These are phyloP conservation scores for Cryphonectria naterciae DNA, from an alignment of 2,329 filamentous ascomycete species.

Conservation along the genomic window DNA sequence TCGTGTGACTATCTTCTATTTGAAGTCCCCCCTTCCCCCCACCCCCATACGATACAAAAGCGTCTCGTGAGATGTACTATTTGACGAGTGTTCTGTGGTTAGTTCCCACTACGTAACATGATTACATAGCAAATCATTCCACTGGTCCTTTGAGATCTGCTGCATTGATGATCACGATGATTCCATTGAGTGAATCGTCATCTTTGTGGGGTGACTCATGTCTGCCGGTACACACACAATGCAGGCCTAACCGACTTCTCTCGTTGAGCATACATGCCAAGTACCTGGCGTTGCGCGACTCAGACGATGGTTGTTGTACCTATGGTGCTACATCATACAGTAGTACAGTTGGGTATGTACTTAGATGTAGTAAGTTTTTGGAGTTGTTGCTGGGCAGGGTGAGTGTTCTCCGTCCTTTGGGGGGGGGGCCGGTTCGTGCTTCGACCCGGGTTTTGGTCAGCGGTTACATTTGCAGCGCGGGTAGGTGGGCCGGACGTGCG, in stretches of 20 bases:
- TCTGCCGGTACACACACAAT: neutral
- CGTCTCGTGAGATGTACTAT: neutral
- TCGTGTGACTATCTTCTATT: neutral
- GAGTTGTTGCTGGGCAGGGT: slow-evolving; percentile 3
- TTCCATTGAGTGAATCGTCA: neutral
- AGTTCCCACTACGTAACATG: neutral
- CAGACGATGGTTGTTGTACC: neutral
- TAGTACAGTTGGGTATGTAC: neutral
- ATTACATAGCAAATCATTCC: neutral
- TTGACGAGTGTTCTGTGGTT: neutral
- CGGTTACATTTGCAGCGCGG: neutral
- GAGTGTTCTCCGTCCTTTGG: slow-evolving; percentile 6
- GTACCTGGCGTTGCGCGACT: neutral
- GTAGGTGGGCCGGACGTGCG: neutral
- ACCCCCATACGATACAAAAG: too few relatives aligned
- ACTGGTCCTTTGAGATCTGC: neutral
- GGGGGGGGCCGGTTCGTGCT: neutral
- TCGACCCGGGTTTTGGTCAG: neutral
- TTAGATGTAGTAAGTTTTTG: neutral
- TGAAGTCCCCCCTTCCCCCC: neutral
- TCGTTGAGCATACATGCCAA: neutral
- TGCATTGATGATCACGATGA: neutral
- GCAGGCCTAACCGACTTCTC: neutral
- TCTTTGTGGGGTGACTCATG: neutral
- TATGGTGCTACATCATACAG: neutral